A percentile compares a stretch with the other conserved stretches of the same genome.
These are phyloP conservation scores for Nidularia sp. DNA, from an alignment of 768 basidiomycete genomes.

Conservation along the genomic window DNA sequence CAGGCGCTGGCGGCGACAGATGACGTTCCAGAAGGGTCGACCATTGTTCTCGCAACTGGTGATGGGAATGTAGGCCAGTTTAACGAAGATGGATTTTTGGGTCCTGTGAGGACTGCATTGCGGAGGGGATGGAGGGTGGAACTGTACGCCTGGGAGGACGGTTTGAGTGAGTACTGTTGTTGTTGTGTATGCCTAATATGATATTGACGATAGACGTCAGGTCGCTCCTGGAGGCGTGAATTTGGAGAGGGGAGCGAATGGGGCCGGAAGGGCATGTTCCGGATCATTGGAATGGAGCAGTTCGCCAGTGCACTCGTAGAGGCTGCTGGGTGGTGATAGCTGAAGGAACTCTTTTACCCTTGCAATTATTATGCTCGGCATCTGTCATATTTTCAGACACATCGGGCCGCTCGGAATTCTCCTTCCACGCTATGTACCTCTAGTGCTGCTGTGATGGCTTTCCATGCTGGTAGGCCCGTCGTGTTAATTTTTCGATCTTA, in stretches of 20 bases:
- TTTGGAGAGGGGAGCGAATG: constrained; percentile 61
- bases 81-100: constrained; percentile 89
- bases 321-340: background rate
- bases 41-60: constrained; percentile 90
- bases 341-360: no score
- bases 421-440: no score
- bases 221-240: constrained; percentile 68
- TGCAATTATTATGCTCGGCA: no score
- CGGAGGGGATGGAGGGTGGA: constrained; percentile 94
- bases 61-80: constrained; percentile 93
- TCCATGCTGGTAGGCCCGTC: no score
- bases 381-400: no score
- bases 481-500: no score
- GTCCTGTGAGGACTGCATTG: constrained; percentile 78
- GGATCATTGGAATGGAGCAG: constrained; percentile 62
- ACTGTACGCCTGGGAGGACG: constrained; percentile 87
- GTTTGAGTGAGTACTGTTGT: constrained; percentile 48
- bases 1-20: constrained; percentile 77
- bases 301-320: constrained; percentile 60
- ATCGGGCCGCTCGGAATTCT: no score
- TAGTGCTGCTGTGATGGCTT: no score
- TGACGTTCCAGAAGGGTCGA: constrained; percentile 59
- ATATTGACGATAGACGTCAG: constrained; percentile 11
- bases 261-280: constrained; percentile 43
- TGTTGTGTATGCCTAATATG: background rate